Evolutionary conservation across 306 rosid genomes (phyloP).

Genomic region (Nissolia schottii): DNA sequence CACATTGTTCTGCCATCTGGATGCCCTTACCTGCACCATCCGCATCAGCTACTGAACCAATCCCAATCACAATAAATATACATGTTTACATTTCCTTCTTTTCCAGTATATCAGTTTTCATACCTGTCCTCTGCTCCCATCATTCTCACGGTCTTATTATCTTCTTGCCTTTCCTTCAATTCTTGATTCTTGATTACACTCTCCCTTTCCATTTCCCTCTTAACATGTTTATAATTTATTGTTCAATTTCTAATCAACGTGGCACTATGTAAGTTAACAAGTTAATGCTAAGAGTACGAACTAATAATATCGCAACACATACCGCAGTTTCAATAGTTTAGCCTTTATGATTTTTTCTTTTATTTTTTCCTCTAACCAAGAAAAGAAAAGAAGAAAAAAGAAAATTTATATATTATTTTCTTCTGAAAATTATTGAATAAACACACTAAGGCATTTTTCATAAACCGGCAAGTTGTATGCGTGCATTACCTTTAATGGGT

Average conservation of each 20-base stretch:
- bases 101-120: constrained; percentile 14
- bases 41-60: constrained; percentile 47
- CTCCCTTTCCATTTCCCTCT: neutral
- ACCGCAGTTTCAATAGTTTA: neutral
- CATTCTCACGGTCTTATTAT: constrained; percentile 23
- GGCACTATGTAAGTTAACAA: neutral
- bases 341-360: neutral
- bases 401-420: too few relatives aligned
- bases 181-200: constrained; percentile 20
- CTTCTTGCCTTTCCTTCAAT: constrained; percentile 20
- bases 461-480: too few relatives aligned
- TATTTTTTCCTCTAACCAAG: too few relatives aligned
- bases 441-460: too few relatives aligned
- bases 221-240: too few relatives aligned
- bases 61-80: neutral
- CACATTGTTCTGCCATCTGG: constrained; percentile 79
- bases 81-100: neutral
- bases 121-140: neutral
- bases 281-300: neutral
- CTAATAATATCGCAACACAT: neutral
- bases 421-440: too few relatives aligned
- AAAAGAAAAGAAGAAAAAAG: too few relatives aligned
- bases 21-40: constrained; percentile 65
- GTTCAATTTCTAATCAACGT: neutral
- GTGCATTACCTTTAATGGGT: too few relatives aligned